These are phyloP conservation scores for Claviceps monticola DNA, from an alignment of 2,329 filamentous ascomycete species.

Conservation along the genomic window DNA sequence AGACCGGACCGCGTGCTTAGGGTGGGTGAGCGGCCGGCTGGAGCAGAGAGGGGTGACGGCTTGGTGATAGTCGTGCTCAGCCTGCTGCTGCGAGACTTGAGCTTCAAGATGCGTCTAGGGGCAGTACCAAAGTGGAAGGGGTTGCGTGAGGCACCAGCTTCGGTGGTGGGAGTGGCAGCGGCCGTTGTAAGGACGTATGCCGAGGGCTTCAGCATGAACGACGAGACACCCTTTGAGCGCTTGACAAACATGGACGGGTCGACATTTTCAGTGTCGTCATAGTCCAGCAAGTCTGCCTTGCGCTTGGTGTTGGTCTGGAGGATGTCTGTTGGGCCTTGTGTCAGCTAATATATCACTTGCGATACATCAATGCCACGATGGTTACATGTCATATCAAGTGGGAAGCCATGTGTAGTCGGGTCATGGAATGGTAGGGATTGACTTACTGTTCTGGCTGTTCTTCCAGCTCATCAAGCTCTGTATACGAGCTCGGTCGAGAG, in stretches of 20 bases:
- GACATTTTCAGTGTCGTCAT: constrained; percentile 46
- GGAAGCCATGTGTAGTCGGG: background rate
- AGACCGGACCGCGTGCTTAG: constrained; percentile 54
- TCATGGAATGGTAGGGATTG: background rate
- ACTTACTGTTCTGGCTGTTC: constrained; percentile 62
- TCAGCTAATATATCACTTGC: background rate
- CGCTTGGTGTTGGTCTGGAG: constrained; percentile 35
- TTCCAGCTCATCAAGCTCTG: constrained; percentile 62
- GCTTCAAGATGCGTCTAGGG: constrained; percentile 32
- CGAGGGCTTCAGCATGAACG: constrained; percentile 39
- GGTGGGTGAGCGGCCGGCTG: constrained; percentile 70
- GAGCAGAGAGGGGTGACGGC: constrained; percentile 46
- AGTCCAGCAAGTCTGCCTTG: constrained; percentile 40
- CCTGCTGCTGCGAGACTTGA: constrained; percentile 37
- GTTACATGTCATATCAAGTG: too few species aligned
- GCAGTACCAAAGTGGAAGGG: constrained; percentile 20
- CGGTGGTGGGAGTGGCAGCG: constrained; percentile 22
- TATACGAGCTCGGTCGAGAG: constrained; percentile 53
- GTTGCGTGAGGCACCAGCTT: constrained; percentile 17
- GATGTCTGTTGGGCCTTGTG: constrained; percentile 21
- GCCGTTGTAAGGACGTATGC: constrained; percentile 28
- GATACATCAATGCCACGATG: background rate
- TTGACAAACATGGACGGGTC: constrained; percentile 45
- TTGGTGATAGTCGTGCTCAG: constrained; percentile 29
- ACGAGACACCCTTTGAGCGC: constrained; percentile 35